phyloP scores from a whole-genome alignment of 179 eudicot genomes.

The Amaranthus tricolor region DNA sequence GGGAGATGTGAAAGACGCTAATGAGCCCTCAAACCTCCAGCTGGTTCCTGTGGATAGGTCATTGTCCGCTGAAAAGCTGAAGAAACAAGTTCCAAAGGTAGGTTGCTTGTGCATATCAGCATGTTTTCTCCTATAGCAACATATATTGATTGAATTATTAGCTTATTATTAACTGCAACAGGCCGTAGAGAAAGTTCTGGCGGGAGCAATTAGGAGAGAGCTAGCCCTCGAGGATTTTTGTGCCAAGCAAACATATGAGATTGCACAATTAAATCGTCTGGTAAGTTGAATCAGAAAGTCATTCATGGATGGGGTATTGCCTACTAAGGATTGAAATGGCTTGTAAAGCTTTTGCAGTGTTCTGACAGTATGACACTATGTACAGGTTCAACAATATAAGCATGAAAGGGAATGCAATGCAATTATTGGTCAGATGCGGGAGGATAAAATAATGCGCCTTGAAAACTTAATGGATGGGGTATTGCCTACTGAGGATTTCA shows the following conservation, averaged over 20 bases:
- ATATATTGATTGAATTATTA: background rate
- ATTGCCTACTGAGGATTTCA: slow-evolving; percentile 75
- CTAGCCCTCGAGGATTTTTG: slow-evolving; percentile 93
- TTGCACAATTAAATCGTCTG: slow-evolving; percentile 78
- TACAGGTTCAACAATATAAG: slow-evolving; percentile 94
- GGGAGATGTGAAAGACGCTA: slow-evolving; percentile 37
- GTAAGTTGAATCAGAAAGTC: slow-evolving; percentile 37
- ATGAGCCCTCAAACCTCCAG: slow-evolving; percentile 55
- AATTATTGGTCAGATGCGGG: slow-evolving; percentile 80
- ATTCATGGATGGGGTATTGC: background rate
- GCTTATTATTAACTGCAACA: slow-evolving; percentile 34
- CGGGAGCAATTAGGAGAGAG: slow-evolving; percentile 95
- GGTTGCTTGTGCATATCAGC: slow-evolving; percentile 14
- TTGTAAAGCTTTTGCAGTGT: background rate
- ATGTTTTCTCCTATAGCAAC: slow-evolving; percentile 9
- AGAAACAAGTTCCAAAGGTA: slow-evolving; percentile 81
- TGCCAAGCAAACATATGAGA: slow-evolving; percentile 72
- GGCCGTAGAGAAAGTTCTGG: slow-evolving; percentile 94
- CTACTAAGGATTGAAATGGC: too few relatives aligned
- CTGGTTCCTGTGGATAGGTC: slow-evolving; percentile 63
- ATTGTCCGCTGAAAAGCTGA: slow-evolving; percentile 49
- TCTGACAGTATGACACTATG: slow-evolving; percentile 16
- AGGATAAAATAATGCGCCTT: slow-evolving; percentile 91
- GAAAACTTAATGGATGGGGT: slow-evolving; percentile 97
- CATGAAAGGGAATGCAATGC: slow-evolving; percentile 97